A percentile compares a stretch with the other conserved stretches of the same genome.
Conservation (phyloP, 805 yeast species). For the Candida nemodendra region DNA sequence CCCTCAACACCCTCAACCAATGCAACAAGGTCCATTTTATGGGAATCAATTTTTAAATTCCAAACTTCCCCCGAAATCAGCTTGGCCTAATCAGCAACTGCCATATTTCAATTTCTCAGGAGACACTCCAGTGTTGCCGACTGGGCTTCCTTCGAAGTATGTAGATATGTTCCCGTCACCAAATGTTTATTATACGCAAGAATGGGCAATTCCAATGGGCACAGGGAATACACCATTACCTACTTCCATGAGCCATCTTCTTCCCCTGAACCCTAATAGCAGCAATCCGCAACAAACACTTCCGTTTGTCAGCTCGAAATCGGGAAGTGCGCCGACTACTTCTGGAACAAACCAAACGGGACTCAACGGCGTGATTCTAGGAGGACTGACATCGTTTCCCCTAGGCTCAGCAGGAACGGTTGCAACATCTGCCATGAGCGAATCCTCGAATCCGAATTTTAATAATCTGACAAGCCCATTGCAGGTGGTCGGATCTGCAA, state of each 20-base stretch:
- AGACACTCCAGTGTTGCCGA: conserved; percentile 69
- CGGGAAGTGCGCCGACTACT: not conserved
- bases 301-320: conserved; percentile 14
- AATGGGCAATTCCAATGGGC: conserved; percentile 49
- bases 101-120: conserved; percentile 18
- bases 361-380: no score
- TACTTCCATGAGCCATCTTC: conserved; percentile 27
- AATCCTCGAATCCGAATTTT: conserved; percentile 5
- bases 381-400: not conserved
- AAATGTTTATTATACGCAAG: conserved; percentile 64
- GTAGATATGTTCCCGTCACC: conserved; percentile 83
- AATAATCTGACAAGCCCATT: conserved; percentile 23
- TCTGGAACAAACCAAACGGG: conserved; percentile 15
- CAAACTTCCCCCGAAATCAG: conserved; percentile 13
- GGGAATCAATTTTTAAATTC: conserved; percentile 8
- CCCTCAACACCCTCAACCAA: conserved; percentile 1
- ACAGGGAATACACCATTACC: conserved; percentile 42
- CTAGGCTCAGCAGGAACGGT: conserved; percentile 11
- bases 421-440: conserved; percentile 13
- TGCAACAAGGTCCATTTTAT: conserved; percentile 6
- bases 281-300: conserved; percentile 7
- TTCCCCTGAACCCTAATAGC: conserved; percentile 14
- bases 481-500: conserved; percentile 28
- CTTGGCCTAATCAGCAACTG: conserved; percentile 11
- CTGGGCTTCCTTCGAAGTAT: conserved; percentile 69